phyloP scores from a whole-genome alignment of 2,329 filamentous ascomycete genomes.

The Falciphora oryzae region DNA sequence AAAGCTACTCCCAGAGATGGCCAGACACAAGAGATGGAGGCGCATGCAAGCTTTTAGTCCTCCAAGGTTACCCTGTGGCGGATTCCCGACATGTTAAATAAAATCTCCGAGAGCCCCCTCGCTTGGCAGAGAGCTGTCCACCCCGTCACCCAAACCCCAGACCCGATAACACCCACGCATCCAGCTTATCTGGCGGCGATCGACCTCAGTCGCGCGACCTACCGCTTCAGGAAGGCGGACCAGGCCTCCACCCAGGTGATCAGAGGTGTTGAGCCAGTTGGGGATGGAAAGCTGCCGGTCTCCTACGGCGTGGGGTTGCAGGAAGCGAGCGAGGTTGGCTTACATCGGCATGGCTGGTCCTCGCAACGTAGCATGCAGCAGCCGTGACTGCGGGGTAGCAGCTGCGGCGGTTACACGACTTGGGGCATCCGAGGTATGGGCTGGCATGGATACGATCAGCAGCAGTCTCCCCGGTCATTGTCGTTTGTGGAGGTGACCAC shows the following conservation, averaged over 20 bases:
- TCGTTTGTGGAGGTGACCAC: too few species aligned
- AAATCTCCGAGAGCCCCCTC: not conserved
- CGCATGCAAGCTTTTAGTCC: too few species aligned
- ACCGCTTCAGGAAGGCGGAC: not conserved
- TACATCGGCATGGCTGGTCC: not conserved
- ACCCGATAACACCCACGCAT: not conserved
- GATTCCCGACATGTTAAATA: too few species aligned
- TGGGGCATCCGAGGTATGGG: not conserved
- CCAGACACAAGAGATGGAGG: too few species aligned
- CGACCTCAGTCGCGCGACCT: not conserved
- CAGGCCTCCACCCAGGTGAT: not conserved
- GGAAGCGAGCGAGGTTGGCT: too few species aligned
- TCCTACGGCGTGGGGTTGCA: too few species aligned
- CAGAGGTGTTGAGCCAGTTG: not conserved
- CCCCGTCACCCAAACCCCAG: too few species aligned
- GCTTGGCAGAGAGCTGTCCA: not conserved
- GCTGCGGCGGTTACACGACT: not conserved
- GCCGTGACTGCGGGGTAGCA: not conserved
- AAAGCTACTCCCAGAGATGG: too few species aligned
- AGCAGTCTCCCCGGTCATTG: too few species aligned
- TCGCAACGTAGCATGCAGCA: not conserved
- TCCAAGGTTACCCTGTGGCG: too few species aligned
- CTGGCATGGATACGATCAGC: too few species aligned
- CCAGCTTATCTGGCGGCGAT: not conserved
- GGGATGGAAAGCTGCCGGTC: too few species aligned